phyloP scores from a whole-genome alignment of 2,329 filamentous ascomycete genomes.

The Ambrosiella beaveri region DNA sequence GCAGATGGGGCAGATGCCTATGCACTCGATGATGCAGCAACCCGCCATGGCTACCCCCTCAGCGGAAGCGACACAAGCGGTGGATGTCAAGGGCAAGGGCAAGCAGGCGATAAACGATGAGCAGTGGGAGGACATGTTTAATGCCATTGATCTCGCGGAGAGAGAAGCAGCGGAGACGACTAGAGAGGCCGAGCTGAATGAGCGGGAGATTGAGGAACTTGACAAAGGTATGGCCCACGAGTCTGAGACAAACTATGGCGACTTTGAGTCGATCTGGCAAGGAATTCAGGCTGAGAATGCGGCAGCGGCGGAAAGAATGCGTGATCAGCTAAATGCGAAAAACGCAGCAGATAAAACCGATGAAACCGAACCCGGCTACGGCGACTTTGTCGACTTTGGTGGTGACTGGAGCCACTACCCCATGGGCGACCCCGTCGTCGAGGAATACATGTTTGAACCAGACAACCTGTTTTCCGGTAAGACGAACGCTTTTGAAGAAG shows the following conservation, averaged over 20 bases:
- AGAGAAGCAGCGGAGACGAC: conserved; percentile 35
- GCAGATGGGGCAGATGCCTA: conserved; percentile 32
- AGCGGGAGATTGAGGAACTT: conserved; percentile 68
- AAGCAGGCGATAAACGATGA: conserved; percentile 89
- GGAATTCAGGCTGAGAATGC: conserved; percentile 54
- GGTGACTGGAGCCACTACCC: conserved; percentile 48
- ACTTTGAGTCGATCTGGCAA: conserved; percentile 81
- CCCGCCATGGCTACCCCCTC: conserved; percentile 18
- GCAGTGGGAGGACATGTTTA: conserved; percentile 94
- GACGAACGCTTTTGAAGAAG: conserved; percentile 78
- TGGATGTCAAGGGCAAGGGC: conserved; percentile 41
- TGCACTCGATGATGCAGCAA: conserved; percentile 36
- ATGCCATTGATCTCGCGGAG: conserved; percentile 50
- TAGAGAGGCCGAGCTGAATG: conserved; percentile 25
- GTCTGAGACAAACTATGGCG: conserved; percentile 58
- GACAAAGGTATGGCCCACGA: conserved; percentile 39
- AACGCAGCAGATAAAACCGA: conserved; percentile 28
- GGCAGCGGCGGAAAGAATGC: conserved; percentile 11
- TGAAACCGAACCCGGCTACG: conserved; percentile 46
- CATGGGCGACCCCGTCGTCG: conserved; percentile 54
- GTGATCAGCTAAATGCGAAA: conserved; percentile 9
- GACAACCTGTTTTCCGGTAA: conserved; percentile 77
- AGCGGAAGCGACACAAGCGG: conserved; percentile 20
- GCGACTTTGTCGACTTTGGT: conserved; percentile 41
- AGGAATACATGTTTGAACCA: conserved; percentile 87